Evolutionary conservation across 345 rosid genomes (phyloP).

Genomic region (Streptanthus diversifolius): DNA sequence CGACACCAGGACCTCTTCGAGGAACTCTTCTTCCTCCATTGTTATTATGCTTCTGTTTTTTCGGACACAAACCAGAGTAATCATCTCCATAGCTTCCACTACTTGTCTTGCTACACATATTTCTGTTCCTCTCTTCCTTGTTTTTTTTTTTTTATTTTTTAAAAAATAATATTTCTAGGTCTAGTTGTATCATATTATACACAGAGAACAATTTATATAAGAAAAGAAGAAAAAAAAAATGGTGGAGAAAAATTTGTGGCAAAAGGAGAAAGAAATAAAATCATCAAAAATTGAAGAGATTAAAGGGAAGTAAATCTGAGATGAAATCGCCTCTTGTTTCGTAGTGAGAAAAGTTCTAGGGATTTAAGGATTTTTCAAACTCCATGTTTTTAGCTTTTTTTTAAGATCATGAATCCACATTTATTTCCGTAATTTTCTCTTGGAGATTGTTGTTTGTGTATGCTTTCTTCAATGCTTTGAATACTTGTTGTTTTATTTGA

Average conservation of each 20-base stretch:
- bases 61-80: constrained; percentile 30
- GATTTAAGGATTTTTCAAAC: constrained; percentile 37
- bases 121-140: neutral
- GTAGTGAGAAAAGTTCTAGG: constrained; percentile 40
- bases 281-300: constrained; percentile 45
- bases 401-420: constrained; percentile 35
- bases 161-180: neutral
- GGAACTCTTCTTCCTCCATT: constrained; percentile 40
- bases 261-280: constrained; percentile 42
- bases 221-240: neutral
- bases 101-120: constrained; percentile 54
- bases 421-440: constrained; percentile 38
- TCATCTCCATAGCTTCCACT: constrained; percentile 29
- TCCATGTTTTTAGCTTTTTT: constrained; percentile 50
- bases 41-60: constrained; percentile 41
- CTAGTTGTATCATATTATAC: neutral
- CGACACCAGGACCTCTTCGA: constrained; percentile 78
- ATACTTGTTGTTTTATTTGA: neutral
- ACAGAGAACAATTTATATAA: constrained; percentile 9
- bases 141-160: neutral
- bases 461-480: constrained; percentile 12
- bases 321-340: constrained; percentile 45
- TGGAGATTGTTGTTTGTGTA: neutral
- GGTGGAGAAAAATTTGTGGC: constrained; percentile 21
- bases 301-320: constrained; percentile 64